phyloP scores from a whole-genome alignment of 2,329 filamentous ascomycete species.

The Fusarium acutatum region DNA sequence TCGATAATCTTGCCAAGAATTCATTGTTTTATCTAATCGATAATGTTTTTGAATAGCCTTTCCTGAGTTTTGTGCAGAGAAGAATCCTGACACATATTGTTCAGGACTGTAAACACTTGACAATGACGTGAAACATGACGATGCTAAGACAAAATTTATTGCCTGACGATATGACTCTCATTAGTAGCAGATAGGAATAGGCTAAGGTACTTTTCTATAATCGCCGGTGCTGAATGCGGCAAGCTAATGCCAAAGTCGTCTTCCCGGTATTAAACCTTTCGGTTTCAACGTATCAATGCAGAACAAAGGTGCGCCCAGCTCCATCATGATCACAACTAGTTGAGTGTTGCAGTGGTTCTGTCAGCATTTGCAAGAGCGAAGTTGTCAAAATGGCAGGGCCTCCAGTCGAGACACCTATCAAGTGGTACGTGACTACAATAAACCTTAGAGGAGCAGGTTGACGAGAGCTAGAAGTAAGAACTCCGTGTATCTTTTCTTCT shows the following conservation, averaged over 20 bases:
- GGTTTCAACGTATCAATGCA: fast-evolving
- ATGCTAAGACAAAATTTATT: no score
- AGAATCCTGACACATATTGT: no score
- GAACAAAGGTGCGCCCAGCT: no score
- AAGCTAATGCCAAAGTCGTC: no score
- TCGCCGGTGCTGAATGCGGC: no score
- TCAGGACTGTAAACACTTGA: no score
- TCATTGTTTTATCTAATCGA: background rate
- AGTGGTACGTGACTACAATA: background rate
- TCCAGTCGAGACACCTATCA: background rate
- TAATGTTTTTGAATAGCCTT: fast-evolving
- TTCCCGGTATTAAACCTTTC: background rate
- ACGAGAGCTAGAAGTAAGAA: no score
- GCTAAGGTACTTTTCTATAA: no score
- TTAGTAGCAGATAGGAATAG: no score
- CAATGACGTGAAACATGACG: no score
- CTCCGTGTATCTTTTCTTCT: background rate
- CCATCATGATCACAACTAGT: background rate
- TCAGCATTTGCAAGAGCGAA: background rate
- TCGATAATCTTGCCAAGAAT: background rate
- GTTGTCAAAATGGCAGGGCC: background rate
- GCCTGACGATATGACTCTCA: no score
- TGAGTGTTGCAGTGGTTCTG: background rate
- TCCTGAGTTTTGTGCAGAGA: no score
- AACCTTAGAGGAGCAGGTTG: background rate